Evolutionary conservation across 2,329 filamentous ascomycete genomes (phyloP).

Genomic region (Colletotrichum sidae): DNA sequence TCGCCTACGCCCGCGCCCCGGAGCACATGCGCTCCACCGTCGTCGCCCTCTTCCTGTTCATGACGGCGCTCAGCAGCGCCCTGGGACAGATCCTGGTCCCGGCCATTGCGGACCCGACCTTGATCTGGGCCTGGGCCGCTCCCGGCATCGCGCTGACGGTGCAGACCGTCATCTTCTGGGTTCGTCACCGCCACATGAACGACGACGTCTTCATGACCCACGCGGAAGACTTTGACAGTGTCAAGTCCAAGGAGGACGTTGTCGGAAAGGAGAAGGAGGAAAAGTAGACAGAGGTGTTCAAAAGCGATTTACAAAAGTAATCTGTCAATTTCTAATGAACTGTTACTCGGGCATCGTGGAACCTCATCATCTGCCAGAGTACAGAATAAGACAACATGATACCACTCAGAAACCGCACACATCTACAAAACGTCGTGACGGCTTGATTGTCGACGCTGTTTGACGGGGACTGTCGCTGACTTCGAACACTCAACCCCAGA

Average conservation of each 20-base stretch:
- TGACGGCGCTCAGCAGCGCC: constrained; percentile 67
- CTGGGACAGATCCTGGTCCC: constrained; percentile 57
- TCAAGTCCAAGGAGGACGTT: constrained; percentile 1
- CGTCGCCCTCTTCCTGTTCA: constrained; percentile 67
- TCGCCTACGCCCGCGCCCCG: constrained; percentile 76
- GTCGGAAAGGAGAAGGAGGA: too few relatives aligned
- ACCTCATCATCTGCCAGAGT: too few relatives aligned
- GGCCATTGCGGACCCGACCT: constrained; percentile 52
- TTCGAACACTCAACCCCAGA: too few relatives aligned
- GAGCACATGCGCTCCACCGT: constrained; percentile 72
- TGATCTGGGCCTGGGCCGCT: constrained; percentile 43
- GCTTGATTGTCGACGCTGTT: too few relatives aligned
- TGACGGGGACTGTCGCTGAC: too few relatives aligned
- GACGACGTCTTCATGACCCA: constrained; percentile 37
- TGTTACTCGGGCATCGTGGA: too few relatives aligned
- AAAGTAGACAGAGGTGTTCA: too few relatives aligned
- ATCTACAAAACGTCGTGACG: too few relatives aligned
- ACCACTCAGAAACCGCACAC: too few relatives aligned
- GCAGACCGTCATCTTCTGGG: constrained; percentile 42
- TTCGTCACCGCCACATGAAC: constrained; percentile 41
- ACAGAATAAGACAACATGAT: too few relatives aligned
- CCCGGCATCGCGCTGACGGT: constrained; percentile 41
- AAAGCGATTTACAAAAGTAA: too few relatives aligned
- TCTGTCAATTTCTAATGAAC: too few relatives aligned
- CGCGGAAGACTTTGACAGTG: constrained; percentile 22